phyloP scores from a whole-genome alignment of 202 grass and related monocot species.

The Brachypodium distachyon region DNA sequence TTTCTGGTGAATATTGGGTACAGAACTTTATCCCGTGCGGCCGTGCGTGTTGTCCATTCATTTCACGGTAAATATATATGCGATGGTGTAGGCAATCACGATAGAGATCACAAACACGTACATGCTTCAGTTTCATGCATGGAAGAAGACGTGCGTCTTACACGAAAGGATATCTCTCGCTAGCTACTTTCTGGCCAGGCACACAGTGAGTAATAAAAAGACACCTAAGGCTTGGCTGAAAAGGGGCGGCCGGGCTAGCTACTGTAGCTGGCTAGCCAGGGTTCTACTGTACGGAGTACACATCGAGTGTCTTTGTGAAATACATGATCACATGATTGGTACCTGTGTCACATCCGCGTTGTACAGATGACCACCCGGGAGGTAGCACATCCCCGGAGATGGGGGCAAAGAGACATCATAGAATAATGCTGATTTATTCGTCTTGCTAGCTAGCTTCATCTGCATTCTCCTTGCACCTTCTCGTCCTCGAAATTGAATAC shows the following conservation, averaged over 20 bases:
- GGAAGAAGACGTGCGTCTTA: neutral
- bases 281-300: constrained; percentile 34
- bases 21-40: neutral
- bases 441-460: constrained; percentile 20
- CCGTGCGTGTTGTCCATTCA: neutral
- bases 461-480: neutral
- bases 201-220: constrained; percentile 23
- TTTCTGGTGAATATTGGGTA: neutral
- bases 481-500: neutral
- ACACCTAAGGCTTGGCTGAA: neutral
- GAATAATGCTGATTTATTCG: constrained; percentile 39
- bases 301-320: constrained; percentile 36
- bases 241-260: constrained; percentile 7
- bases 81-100: constrained; percentile 15
- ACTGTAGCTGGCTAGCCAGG: too few relatives aligned
- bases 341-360: constrained; percentile 36
- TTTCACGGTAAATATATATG: neutral
- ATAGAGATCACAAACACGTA: neutral
- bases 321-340: constrained; percentile 46
- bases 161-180: neutral
- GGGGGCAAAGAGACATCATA: constrained; percentile 68
- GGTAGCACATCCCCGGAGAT: constrained; percentile 60
- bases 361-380: constrained; percentile 34
- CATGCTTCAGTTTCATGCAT: neutral
- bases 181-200: neutral